Conservation (phyloP, 768 basidiomycete genomes). For the Rhodotorula kratochvilovae region DNA sequence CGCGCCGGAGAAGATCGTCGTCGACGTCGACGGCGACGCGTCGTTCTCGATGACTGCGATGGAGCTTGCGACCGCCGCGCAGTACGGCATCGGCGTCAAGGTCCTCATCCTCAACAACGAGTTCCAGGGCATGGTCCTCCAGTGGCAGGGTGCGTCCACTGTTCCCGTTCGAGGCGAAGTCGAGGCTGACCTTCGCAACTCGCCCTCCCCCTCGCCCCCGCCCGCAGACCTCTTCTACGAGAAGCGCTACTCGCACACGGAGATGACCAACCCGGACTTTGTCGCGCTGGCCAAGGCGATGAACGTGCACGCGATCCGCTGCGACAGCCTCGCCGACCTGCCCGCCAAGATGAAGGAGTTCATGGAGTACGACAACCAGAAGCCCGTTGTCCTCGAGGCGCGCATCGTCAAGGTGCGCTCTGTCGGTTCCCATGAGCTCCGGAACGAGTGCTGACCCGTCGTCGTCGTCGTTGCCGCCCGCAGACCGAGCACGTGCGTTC, state of each 20-base stretch:
- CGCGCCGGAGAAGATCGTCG: conserved; percentile 82
- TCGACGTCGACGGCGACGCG: conserved; percentile 96
- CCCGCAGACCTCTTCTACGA: conserved; percentile 88
- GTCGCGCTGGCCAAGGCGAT: conserved; percentile 81
- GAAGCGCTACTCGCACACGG: conserved; percentile 89
- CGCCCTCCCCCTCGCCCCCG: conserved; percentile 25
- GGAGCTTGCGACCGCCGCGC: conserved; percentile 92
- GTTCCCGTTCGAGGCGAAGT: background rate
- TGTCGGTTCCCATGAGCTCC: too few species aligned
- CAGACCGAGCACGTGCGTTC: conserved; percentile 27
- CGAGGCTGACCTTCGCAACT: background rate
- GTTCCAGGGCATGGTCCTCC: conserved; percentile 80
- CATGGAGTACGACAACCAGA: conserved; percentile 81
- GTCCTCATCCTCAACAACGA: conserved; percentile 43
- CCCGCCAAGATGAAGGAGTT: conserved; percentile 98
- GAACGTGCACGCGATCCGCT: conserved; percentile 85
- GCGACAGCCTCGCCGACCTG: conserved; percentile 64
- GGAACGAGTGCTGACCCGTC: background rate
- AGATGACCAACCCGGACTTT: conserved; percentile 94
- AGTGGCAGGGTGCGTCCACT: conserved; percentile 80
- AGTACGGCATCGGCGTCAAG: conserved; percentile 90
- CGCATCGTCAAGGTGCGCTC: conserved; percentile 57
- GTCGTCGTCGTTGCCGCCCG: too few species aligned
- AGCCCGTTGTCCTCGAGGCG: conserved; percentile 88
- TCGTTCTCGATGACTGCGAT: conserved; percentile 99